Percentiles rank a stretch among this genome's conserved stretches.
Conservation (phyloP, 768 basidiomycete species). For the Leccinellum albellum region DNA sequence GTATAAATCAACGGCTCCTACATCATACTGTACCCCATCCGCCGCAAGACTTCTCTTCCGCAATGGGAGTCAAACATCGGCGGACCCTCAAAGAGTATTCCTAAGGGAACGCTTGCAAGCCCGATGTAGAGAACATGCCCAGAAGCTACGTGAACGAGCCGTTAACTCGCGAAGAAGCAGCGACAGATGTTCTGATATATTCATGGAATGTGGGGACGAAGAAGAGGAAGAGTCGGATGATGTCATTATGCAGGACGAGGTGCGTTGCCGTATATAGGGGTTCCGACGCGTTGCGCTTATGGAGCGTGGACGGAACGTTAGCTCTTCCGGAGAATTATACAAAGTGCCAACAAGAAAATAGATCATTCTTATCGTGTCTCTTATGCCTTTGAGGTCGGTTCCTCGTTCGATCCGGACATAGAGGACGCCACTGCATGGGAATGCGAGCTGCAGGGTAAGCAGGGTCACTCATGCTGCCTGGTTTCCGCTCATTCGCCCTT, state of each 20-base stretch:
- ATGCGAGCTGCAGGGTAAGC: slow-evolving; percentile 44
- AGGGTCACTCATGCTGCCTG: neutral
- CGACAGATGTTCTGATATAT: slow-evolving; percentile 45
- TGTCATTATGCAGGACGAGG: slow-evolving; percentile 60
- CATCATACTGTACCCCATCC: slow-evolving; percentile 17
- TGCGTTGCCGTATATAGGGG: slow-evolving; percentile 10
- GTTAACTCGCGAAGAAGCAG: slow-evolving; percentile 40
- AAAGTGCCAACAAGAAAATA: slow-evolving; percentile 46
- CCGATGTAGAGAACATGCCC: slow-evolving; percentile 59
- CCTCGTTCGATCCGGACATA: slow-evolving; percentile 71
- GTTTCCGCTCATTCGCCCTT: slow-evolving; percentile 1
- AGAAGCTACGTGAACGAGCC: slow-evolving; percentile 49
- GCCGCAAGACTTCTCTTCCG: slow-evolving; percentile 16
- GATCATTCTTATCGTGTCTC: slow-evolving; percentile 58
- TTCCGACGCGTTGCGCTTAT: slow-evolving; percentile 8
- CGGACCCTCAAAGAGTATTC: slow-evolving; percentile 51
- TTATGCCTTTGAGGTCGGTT: slow-evolving; percentile 66
- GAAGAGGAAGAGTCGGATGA: slow-evolving; percentile 57
- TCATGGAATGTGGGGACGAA: slow-evolving; percentile 45
- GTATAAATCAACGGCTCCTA: slow-evolving; percentile 42
- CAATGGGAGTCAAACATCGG: slow-evolving; percentile 19
- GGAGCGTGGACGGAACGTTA: slow-evolving; percentile 23
- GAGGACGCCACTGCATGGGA: slow-evolving; percentile 66
- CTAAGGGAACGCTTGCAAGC: slow-evolving; percentile 59
- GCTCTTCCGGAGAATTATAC: slow-evolving; percentile 67